Conservation (phyloP, 345 rosid genomes). For the Pugionium cornutum region DNA sequence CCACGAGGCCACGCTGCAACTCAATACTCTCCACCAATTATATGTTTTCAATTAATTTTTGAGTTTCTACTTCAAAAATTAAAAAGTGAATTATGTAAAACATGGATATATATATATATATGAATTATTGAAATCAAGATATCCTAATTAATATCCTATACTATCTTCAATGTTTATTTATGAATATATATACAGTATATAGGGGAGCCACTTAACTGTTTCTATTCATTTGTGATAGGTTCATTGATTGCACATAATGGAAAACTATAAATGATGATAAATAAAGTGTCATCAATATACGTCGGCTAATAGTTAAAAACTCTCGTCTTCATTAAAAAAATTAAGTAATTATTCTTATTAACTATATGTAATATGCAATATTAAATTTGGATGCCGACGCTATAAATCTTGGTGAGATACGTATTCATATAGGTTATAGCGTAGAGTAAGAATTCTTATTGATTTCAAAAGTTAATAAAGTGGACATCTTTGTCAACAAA, state of each 20-base stretch:
- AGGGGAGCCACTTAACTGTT: constrained; percentile 8
- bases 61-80: too few relatives aligned
- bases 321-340: neutral
- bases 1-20: constrained; percentile 42
- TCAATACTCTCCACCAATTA: neutral
- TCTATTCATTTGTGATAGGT: constrained; percentile 18
- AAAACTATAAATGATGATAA: constrained; percentile 23
- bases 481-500: constrained; percentile 34
- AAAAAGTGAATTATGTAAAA: too few relatives aligned
- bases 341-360: neutral
- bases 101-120: too few relatives aligned
- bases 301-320: constrained; percentile 18
- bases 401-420: neutral
- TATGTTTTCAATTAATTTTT: too few relatives aligned
- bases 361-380: too few relatives aligned
- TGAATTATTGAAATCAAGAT: too few relatives aligned
- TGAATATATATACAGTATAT: neutral
- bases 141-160: neutral
- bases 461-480: neutral
- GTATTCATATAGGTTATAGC: neutral
- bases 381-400: too few relatives aligned
- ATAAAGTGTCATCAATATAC: constrained; percentile 17
- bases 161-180: neutral
- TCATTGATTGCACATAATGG: constrained; percentile 32
- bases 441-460: too few relatives aligned